Evolutionary conservation across 139 green algal species (phyloP).

Genomic region (Volvox africanus): DNA sequence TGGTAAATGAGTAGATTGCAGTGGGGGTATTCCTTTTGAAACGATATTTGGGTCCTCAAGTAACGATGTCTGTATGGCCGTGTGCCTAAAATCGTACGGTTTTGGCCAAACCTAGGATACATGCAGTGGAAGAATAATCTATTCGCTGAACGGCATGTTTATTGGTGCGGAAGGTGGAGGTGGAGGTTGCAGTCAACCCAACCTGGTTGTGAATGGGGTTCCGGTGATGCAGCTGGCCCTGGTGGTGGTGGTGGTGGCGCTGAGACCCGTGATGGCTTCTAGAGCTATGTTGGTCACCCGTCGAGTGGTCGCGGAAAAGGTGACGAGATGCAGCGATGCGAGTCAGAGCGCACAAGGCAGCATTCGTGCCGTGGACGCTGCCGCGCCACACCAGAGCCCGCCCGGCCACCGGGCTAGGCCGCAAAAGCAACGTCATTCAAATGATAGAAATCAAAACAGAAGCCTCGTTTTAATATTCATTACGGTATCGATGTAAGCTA

Average conservation of each 20-base stretch:
- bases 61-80: too few species aligned
- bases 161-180: not conserved
- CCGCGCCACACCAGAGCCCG: not conserved
- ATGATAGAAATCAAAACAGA: not conserved
- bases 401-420: not conserved
- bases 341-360: not conserved
- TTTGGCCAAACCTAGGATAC: too few species aligned
- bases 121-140: too few species aligned
- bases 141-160: too few species aligned
- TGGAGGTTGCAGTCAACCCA: not conserved
- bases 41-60: too few species aligned
- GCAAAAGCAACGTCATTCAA: not conserved
- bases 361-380: not conserved
- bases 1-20: too few species aligned
- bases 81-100: too few species aligned
- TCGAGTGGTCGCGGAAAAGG: slow-evolving; percentile 26
- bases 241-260: not conserved
- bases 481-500: too few species aligned
- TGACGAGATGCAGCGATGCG: not conserved
- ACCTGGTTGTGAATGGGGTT: not conserved
- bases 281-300: not conserved
- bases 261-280: not conserved
- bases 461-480: too few species aligned
- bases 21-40: too few species aligned
- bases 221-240: not conserved